phyloP scores from a whole-genome alignment of 2,329 filamentous ascomycete species.

The Hymenoscyphus scutula region DNA sequence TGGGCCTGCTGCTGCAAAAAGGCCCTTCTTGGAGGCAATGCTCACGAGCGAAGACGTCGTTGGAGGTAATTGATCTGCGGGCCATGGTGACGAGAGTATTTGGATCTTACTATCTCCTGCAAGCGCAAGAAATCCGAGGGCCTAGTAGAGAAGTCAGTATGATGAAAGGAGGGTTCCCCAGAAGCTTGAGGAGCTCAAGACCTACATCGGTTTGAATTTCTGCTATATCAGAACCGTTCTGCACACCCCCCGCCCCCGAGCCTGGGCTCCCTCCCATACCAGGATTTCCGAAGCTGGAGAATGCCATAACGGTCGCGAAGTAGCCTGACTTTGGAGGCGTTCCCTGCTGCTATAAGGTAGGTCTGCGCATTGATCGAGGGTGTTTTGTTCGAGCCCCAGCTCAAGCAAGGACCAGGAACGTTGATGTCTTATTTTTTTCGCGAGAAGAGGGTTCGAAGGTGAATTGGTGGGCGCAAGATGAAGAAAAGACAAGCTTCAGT shows the following conservation, averaged over 20 bases:
- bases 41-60: slow-evolving; percentile 79
- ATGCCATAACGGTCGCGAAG: slow-evolving; percentile 56
- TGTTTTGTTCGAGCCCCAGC: slow-evolving; percentile 16
- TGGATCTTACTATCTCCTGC: slow-evolving; percentile 80
- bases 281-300: slow-evolving; percentile 56
- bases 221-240: slow-evolving; percentile 64
- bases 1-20: slow-evolving; percentile 85
- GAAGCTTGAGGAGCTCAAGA: slow-evolving; percentile 15
- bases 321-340: slow-evolving; percentile 38
- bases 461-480: neutral
- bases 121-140: slow-evolving; percentile 77
- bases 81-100: slow-evolving; percentile 75
- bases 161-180: neutral
- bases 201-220: slow-evolving; percentile 80
- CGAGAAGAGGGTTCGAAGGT: neutral
- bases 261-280: slow-evolving; percentile 41
- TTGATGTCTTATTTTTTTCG: slow-evolving; percentile 3
- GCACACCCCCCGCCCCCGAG: slow-evolving; percentile 41
- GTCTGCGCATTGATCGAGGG: slow-evolving; percentile 29
- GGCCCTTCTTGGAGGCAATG: slow-evolving; percentile 73
- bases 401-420: slow-evolving; percentile 6
- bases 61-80: slow-evolving; percentile 59
- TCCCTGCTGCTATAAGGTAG: slow-evolving; percentile 33
- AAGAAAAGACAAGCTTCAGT: neutral
- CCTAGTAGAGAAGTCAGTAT: slow-evolving; percentile 41